Evolutionary conservation across 225 moss, liverwort and hornwort species (phyloP).

Genomic region (Physcomitrium patens): DNA sequence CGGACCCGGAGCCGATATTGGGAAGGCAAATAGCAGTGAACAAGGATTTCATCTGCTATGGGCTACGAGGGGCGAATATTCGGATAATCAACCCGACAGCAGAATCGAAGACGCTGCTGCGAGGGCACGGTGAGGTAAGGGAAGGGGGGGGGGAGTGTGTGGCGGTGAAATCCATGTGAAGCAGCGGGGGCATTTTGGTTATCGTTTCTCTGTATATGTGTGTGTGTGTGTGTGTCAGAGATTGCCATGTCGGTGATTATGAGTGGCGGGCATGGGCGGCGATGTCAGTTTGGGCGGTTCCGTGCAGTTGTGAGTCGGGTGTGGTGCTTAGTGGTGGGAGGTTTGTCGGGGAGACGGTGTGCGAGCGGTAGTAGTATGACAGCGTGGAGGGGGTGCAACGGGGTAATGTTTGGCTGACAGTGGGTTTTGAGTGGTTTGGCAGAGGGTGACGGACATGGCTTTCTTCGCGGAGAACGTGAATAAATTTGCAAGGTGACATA

Average conservation of each 20-base stretch:
- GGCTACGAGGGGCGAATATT: conserved; percentile 74
- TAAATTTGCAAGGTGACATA: conserved; percentile 57
- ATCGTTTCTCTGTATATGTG: too few species aligned
- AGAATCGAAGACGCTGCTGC: conserved; percentile 68
- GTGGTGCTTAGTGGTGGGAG: too few species aligned
- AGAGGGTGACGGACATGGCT: conserved; percentile 73
- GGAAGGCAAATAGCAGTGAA: conserved; percentile 98
- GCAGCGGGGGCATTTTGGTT: background rate
- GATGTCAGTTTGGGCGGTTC: too few species aligned
- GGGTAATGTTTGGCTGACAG: background rate
- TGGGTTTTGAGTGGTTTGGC: conserved; percentile 24
- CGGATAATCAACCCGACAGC: conserved; percentile 85
- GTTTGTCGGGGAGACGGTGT: too few species aligned
- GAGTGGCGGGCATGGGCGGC: too few species aligned
- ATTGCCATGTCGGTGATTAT: too few species aligned
- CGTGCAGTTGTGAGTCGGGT: too few species aligned
- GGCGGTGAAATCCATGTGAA: conserved; percentile 4
- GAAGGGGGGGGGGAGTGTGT: conserved; percentile 7
- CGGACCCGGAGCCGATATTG: conserved; percentile 81
- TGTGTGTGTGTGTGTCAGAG: too few species aligned
- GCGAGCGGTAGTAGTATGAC: background rate
- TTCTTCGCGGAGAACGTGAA: conserved; percentile 59
- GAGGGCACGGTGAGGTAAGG: conserved; percentile 83
- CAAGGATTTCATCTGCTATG: conserved; percentile 88
- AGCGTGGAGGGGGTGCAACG: background rate